Evolutionary conservation across 2,329 filamentous ascomycete species (phyloP), one percentile per base, ranked within the genome.

Genomic region (Fusarium acutatum): DNA sequence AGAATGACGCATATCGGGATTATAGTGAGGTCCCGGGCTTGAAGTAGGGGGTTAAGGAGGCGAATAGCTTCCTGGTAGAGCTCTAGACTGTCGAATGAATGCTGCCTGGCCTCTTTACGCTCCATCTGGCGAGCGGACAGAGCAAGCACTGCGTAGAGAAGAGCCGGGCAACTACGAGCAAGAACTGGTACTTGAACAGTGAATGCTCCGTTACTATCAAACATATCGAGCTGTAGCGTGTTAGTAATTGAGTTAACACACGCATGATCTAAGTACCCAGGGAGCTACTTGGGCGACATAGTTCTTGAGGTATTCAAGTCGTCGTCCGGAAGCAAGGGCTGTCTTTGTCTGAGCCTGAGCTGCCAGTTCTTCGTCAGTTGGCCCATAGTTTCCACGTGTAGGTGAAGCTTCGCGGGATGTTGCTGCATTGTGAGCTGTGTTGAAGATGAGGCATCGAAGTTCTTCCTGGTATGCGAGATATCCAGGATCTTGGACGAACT

Each of bases 1-100:
- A 84, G 77, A 6, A 84, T 79, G 18, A 81, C 79, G 57, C 83
- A 84, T n/a, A 81, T 81, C 13, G 83, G 78, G 15, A 84, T 79
- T 54, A 80, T 78, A 15, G 77, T 75, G 46, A 78, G 73, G 32
- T 82, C 80, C 26, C 80, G 75, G 11, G 74, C 72, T 41, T 82
- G 79, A 5, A 84, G 74, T 3, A 82, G 73, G 5, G 83, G 82
- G 3, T 76, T 78, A 4, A 84, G 72, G 26, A 82, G 77, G 6
- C 85, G 83, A 49, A 89, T 89, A 15, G 86, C 86, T 69, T 88
- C 84, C 66, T 88, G 88, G 70, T 90, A 90, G 0, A 89, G 80
- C 46, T 87, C 86, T 6, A 89, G 79, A 59, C 87, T 89, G 71
- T 87, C 86, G 40, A 86, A 87, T 1, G 85, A 84, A 22, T 81